phyloP scores from a whole-genome alignment of 2,329 filamentous ascomycete species.

The Cladosporium cucumerinum region DNA sequence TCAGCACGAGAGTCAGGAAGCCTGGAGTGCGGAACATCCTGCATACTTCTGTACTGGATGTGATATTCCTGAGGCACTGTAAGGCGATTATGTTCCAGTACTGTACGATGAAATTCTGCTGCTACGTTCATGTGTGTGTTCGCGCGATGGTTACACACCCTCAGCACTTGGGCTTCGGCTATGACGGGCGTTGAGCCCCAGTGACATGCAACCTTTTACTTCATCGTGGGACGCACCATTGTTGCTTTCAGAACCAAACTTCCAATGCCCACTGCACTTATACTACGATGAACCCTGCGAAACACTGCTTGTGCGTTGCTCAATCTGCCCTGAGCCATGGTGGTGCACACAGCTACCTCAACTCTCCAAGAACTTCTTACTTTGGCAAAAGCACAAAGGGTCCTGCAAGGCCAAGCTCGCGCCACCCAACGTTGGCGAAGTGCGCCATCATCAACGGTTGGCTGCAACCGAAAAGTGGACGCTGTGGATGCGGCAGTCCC shows the following conservation, averaged over 20 bases:
- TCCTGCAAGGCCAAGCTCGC: not conserved
- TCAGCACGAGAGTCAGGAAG: not conserved
- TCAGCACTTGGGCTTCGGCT: not conserved
- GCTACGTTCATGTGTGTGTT: not conserved
- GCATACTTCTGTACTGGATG: not conserved
- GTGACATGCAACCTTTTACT: not conserved
- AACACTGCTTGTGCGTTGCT: not conserved
- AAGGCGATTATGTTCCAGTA: not conserved
- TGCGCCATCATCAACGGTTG: constrained; percentile 13
- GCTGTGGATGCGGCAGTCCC: constrained; percentile 1
- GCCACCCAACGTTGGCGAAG: not conserved
- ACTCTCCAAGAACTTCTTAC: not conserved
- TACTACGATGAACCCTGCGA: not conserved
- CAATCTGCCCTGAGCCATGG: not conserved
- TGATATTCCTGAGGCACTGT: not conserved
- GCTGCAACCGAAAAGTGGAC: constrained; percentile 4
- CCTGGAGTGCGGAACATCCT: not conserved
- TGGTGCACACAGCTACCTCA: not conserved
- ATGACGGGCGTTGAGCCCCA: not conserved
- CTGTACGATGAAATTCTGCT: not conserved
- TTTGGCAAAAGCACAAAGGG: not conserved
- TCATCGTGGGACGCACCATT: not conserved
- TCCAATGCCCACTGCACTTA: not conserved
- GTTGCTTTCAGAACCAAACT: not conserved
- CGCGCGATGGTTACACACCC: not conserved